These are phyloP conservation scores for Yarrowia galli DNA, from an alignment of 1,139 yeast species.

Conservation along the genomic window DNA sequence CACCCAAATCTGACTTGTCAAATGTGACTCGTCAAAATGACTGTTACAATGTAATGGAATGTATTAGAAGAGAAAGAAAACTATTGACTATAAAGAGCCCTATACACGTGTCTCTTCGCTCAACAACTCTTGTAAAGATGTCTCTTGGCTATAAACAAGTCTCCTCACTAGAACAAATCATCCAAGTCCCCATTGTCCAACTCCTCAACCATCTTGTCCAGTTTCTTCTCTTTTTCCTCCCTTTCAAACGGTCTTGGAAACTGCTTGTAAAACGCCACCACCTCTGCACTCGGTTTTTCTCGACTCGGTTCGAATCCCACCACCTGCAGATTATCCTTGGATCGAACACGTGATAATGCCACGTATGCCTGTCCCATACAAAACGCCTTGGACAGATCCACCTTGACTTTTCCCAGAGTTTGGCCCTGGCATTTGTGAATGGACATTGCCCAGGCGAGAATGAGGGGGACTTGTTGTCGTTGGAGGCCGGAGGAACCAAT, in stretches of 20 bases:
- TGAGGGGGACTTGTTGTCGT: slow-evolving; percentile 71
- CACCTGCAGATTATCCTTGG: slow-evolving; percentile 80
- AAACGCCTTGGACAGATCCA: slow-evolving; percentile 77
- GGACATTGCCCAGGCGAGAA: slow-evolving; percentile 93
- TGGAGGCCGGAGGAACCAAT: too few relatives aligned
- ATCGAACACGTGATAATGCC: slow-evolving; percentile 85
- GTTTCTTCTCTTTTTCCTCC: neutral
- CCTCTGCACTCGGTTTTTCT: slow-evolving; percentile 13
- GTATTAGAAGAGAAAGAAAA: too few relatives aligned
- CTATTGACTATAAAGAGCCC: too few relatives aligned
- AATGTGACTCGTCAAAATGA: too few relatives aligned
- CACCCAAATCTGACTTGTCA: too few relatives aligned
- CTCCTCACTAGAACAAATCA: neutral
- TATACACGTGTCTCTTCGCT: too few relatives aligned
- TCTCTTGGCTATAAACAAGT: too few relatives aligned
- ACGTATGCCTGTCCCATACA: slow-evolving; percentile 97
- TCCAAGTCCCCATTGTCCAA: slow-evolving; percentile 16
- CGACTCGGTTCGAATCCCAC: slow-evolving; percentile 58
- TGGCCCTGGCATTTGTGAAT: slow-evolving; percentile 98
- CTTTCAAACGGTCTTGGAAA: slow-evolving; percentile 9
- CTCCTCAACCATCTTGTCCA: slow-evolving; percentile 15
- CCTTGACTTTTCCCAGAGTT: slow-evolving; percentile 80
- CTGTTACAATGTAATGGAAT: too few relatives aligned
- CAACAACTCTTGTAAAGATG: too few relatives aligned
- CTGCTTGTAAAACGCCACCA: slow-evolving; percentile 18